Evolutionary conservation across 371 early-diverging fungal genomes (phyloP).

Genomic region (Thermomucor indicae-seudaticae): DNA sequence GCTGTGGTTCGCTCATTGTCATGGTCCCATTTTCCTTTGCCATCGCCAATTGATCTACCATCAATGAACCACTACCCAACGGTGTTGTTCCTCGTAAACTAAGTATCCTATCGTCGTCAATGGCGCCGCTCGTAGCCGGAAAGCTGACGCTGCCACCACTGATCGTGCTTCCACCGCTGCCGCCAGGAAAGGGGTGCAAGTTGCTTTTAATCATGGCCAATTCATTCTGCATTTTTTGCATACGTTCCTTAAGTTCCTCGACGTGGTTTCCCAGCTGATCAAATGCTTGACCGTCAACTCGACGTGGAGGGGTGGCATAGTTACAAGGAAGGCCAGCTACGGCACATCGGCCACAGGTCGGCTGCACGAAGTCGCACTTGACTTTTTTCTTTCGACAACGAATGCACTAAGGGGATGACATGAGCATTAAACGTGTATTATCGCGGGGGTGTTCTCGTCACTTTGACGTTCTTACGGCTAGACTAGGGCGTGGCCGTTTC

Average conservation of each 20-base stretch:
- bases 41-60: neutral
- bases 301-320: conserved; percentile 47
- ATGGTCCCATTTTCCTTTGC: conserved; percentile 2
- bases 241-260: conserved; percentile 44
- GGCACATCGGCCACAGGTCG: conserved; percentile 57
- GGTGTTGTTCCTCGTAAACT: conserved; percentile 5
- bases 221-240: conserved; percentile 45
- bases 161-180: neutral
- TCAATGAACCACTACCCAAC: neutral
- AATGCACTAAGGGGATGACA: conserved; percentile 30
- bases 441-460: neutral
- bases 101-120: conserved; percentile 9
- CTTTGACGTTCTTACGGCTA: conserved; percentile 11
- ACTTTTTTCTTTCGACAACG: conserved; percentile 63
- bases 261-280: conserved; percentile 50
- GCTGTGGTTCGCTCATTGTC: conserved; percentile 11
- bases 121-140: conserved; percentile 4
- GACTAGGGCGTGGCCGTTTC: conserved; percentile 18
- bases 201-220: conserved; percentile 48
- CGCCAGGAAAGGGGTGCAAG: conserved; percentile 33
- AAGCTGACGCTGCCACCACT: neutral
- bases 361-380: conserved; percentile 63
- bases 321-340: conserved; percentile 46
- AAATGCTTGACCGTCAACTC: conserved; percentile 57
- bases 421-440: conserved; percentile 3